Percentiles rank a stretch among this genome's conserved stretches.
phyloP scores from a whole-genome alignment of 2,329 filamentous ascomycete species.

The Sporothrix sp. region DNA sequence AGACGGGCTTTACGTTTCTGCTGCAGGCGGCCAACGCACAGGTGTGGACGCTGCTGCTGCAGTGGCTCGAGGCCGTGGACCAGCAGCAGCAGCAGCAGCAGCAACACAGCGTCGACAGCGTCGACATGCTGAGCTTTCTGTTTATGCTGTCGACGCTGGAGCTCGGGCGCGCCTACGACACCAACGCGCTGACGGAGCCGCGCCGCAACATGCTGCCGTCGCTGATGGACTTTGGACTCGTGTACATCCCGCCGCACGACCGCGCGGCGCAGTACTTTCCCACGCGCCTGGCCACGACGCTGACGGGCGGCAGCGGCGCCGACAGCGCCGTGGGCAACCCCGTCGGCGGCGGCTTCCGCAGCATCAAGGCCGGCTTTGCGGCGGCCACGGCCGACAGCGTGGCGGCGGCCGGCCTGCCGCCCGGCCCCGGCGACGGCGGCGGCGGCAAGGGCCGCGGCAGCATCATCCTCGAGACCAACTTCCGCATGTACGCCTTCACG shows the following conservation, averaged over 20 bases:
- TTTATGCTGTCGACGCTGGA: conserved; percentile 92
- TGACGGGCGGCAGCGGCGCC: conserved; percentile 60
- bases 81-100: conserved; percentile 61
- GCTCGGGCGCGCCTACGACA: conserved; percentile 84
- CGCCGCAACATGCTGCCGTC: conserved; percentile 85
- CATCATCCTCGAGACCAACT: conserved; percentile 96
- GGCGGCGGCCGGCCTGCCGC: conserved; percentile 40
- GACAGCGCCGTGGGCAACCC: background rate
- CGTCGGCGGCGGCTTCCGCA: conserved; percentile 43
- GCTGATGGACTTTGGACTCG: conserved; percentile 83
- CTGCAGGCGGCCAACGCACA: conserved; percentile 93
- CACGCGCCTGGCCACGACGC: conserved; percentile 84
- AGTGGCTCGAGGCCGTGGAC: conserved; percentile 82
- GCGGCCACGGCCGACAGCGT: conserved; percentile 47
- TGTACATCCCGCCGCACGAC: conserved; percentile 58
- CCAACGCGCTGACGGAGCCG: conserved; percentile 67
- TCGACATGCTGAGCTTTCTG: conserved; percentile 91
- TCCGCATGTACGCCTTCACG: conserved; percentile 94
- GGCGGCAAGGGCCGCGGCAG: conserved; percentile 53
- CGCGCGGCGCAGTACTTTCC: conserved; percentile 63
- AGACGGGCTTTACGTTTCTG: conserved; percentile 88
- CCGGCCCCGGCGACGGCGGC: conserved; percentile 25
- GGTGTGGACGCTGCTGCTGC: conserved; percentile 88
- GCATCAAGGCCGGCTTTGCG: conserved; percentile 57
- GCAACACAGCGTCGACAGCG: conserved; percentile 72